Base-by-base conservation (phyloP, 305 asterid genomes). In the Fraxinus angustifolia region DNA sequence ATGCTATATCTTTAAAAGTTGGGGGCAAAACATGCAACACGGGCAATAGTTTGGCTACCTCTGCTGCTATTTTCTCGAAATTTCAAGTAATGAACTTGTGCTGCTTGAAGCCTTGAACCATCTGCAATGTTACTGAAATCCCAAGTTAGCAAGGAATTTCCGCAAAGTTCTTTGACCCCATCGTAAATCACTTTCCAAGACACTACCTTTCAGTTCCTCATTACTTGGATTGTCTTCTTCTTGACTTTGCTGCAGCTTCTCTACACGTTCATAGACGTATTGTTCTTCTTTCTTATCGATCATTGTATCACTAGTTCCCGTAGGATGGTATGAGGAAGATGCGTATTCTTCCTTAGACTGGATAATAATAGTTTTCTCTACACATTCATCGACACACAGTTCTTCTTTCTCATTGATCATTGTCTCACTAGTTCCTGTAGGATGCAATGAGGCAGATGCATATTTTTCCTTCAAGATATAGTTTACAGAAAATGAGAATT, bases 101-200 rank as follows among this genome's bases (percentile, higher is more conserved):
- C 71, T 76, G 79, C 11, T 76, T 45, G 16, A 36, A 16, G 36
- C 21, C 73, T 23, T 16, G 7, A 76, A 76, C 35, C 28, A 76
- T 35, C n/a, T 53, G 21, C 21, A 31, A 40, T 65, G 68, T 83
- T 74, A 58, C 3, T 50, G 70, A 75, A 89, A 86, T 62, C 98
- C 94, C 30, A 93, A 80, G 81, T 75, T 85, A 33, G 87, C 83
- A 62, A 93, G 91, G 82, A 95, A 84, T 65, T 90, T 90, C 82
- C 81, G 85, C 42, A 95, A 81, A 2, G 91, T 85, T 84, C 85
- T 86, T 87, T 85, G 85, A 78, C 97, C 93, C 97, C 99, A 90
- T 70, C 86, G 87, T 65, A 88, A 19, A 71, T 89, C 88, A 5
- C 68, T 81, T 62, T 81, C 78, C 80, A 87, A 26, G 36, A 90